Conservation (phyloP, 202 grass and related monocot species). For the Alloteropsis angusta region DNA sequence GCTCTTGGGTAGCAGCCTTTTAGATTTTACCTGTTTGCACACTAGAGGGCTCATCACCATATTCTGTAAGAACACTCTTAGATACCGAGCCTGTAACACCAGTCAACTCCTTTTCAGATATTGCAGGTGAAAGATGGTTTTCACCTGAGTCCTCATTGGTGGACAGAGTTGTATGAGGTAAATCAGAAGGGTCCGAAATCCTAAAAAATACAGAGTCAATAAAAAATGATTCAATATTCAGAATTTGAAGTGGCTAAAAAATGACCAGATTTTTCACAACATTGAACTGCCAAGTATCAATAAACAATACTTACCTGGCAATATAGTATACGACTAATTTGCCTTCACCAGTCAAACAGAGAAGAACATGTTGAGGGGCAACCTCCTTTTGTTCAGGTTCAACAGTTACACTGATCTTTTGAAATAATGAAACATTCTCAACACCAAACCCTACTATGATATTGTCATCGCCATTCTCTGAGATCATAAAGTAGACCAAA, state of each 20-base stretch:
- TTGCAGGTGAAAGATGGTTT: constrained; percentile 27
- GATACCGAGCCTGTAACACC: constrained; percentile 19
- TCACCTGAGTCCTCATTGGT: constrained; percentile 27
- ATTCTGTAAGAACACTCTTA: constrained; percentile 25
- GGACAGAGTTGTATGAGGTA: constrained; percentile 45
- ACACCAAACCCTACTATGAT: constrained; percentile 85
- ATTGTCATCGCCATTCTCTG: constrained; percentile 96
- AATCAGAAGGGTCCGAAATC: constrained; percentile 77
- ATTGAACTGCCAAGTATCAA: constrained; percentile 14
- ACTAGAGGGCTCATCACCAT: constrained; percentile 20
- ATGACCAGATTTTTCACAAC: constrained; percentile 6
- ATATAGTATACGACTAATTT: constrained; percentile 75
- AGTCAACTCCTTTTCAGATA: constrained; percentile 32
- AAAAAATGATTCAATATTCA: constrained; percentile 17
- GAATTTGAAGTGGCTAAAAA: neutral
- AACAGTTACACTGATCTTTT: constrained; percentile 67
- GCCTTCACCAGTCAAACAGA: constrained; percentile 87
- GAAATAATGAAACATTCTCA: constrained; percentile 78
- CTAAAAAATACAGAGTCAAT: constrained; percentile 51
- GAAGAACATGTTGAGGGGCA: constrained; percentile 72
- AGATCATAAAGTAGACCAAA: constrained; percentile 21
- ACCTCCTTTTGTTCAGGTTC: constrained; percentile 61
- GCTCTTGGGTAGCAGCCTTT: neutral
- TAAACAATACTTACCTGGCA: constrained; percentile 53
- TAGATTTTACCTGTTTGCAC: constrained; percentile 20